A percentile compares a stretch with the other conserved stretches of the same genome.
Conservation (phyloP, 208 protist species). For the Sergeia podlipaevii region DNA sequence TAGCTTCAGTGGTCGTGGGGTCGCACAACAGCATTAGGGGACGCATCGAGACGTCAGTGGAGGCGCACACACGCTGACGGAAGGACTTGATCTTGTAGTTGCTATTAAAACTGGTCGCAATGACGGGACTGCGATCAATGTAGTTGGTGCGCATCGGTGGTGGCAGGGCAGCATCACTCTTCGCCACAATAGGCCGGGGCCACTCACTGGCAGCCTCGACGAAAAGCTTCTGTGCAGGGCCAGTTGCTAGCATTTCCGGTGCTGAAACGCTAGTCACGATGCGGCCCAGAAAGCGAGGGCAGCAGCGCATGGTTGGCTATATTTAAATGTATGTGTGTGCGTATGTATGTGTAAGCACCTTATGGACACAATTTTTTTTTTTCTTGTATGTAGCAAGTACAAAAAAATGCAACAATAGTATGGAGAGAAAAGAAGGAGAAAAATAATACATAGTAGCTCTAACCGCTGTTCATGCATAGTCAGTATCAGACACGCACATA, state of each 20-base stretch:
- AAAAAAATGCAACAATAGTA: slow-evolving; percentile 2
- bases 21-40: slow-evolving; percentile 32
- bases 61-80: slow-evolving; percentile 43
- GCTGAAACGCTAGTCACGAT: too few relatives aligned
- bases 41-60: slow-evolving; percentile 71
- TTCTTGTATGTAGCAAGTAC: background rate
- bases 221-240: background rate
- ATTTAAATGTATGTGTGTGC: background rate
- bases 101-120: slow-evolving; percentile 43
- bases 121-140: slow-evolving; percentile 52
- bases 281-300: too few relatives aligned
- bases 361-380: slow-evolving; percentile 3
- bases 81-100: slow-evolving; percentile 56
- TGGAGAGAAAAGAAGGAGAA: slow-evolving; percentile 2
- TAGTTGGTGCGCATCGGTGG: slow-evolving; percentile 46
- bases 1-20: background rate
- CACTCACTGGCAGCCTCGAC: background rate
- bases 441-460: background rate
- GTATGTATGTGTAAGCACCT: too few relatives aligned
- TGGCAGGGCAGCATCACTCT: slow-evolving; percentile 5
- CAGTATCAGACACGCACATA: too few relatives aligned
- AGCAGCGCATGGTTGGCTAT: too few relatives aligned
- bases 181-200: background rate
- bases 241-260: too few relatives aligned
- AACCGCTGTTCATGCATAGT: too few relatives aligned